These are phyloP conservation scores for Fusarium solani-melongenae DNA, from an alignment of 2,329 filamentous ascomycete species.

Conservation along the genomic window DNA sequence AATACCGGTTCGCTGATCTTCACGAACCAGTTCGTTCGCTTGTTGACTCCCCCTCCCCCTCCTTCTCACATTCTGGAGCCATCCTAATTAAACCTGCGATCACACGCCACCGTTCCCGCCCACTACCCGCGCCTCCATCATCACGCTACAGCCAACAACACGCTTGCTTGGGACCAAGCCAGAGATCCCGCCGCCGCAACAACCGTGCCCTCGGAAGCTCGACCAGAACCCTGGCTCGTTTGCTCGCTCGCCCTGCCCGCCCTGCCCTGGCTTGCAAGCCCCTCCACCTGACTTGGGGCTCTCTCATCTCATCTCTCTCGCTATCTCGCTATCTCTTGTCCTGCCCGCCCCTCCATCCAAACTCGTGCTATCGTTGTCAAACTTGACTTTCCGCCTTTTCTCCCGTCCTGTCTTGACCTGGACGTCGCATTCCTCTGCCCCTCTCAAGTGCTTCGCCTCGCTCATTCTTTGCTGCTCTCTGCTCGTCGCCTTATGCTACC, in stretches of 20 bases:
- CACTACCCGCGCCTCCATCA: constrained; percentile 43
- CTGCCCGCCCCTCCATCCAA: constrained; percentile 39
- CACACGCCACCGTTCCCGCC: constrained; percentile 41
- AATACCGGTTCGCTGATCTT: not conserved
- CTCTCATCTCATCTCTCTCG: constrained; percentile 29
- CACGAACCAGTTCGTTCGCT: not conserved
- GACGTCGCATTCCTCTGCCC: constrained; percentile 35
- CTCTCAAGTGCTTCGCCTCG: constrained; percentile 7
- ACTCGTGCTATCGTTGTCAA: constrained; percentile 34
- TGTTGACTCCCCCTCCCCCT: constrained; percentile 24
- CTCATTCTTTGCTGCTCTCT: constrained; percentile 21
- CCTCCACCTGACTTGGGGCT: constrained; percentile 40
- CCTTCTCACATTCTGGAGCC: constrained; percentile 11
- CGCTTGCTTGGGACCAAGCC: not conserved
- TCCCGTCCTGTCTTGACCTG: constrained; percentile 16
- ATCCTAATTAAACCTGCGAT: constrained; percentile 38
- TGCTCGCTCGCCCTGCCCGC: not conserved
- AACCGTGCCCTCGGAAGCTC: constrained; percentile 36
- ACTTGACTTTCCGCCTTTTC: constrained; percentile 34
- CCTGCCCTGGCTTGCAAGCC: constrained; percentile 8
- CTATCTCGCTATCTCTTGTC: constrained; percentile 21
- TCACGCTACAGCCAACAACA: constrained; percentile 30
- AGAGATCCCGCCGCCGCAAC: constrained; percentile 24
- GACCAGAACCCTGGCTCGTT: constrained; percentile 32
- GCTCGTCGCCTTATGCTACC: constrained; percentile 32